These are phyloP conservation scores for Phytopythium mirpurense DNA, from an alignment of 352 stramenopile species.

Conservation along the genomic window DNA sequence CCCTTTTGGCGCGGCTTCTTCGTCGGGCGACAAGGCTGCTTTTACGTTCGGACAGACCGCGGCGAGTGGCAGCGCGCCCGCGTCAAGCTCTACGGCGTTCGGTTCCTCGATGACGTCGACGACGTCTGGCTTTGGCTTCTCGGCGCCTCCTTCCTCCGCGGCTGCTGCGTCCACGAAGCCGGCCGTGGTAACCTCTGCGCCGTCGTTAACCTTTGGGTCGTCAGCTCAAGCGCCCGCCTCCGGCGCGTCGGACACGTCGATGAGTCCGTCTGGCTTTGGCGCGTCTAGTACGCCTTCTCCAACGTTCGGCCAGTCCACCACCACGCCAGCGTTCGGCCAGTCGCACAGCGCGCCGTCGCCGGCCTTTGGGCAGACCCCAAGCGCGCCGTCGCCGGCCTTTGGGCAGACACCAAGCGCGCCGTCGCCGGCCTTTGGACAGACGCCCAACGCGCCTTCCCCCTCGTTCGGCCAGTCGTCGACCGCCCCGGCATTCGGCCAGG, in stretches of 20 bases:
- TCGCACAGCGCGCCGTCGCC: not conserved
- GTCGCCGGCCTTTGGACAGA: constrained; percentile 17
- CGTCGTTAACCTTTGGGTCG: constrained; percentile 37
- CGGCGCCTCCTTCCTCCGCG: constrained; percentile 6
- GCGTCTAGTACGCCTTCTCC: constrained; percentile 9
- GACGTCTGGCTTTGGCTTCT: constrained; percentile 19
- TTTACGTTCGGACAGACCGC: constrained; percentile 7
- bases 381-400: constrained; percentile 7
- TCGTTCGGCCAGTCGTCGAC: not conserved
- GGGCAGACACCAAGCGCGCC: constrained; percentile 1
- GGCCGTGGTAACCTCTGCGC: constrained; percentile 9
- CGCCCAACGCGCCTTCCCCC: not conserved
- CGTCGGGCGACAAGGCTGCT: constrained; percentile 1
- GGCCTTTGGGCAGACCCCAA: constrained; percentile 3
- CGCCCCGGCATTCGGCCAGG: not conserved
- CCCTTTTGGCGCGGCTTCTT: constrained; percentile 32
- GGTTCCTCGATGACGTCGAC: constrained; percentile 12
- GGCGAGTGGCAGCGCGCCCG: not conserved
- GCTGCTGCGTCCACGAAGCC: constrained; percentile 8
- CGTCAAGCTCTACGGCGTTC: constrained; percentile 2
- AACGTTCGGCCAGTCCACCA: constrained; percentile 14
- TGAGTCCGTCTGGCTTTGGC: constrained; percentile 14
- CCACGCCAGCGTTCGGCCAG: constrained; percentile 1
- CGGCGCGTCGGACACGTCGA: constrained; percentile 14
- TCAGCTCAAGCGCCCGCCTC: constrained; percentile 12